phyloP scores from a whole-genome alignment of 257 asterid genomes.

The Jacaranda copaia region DNA sequence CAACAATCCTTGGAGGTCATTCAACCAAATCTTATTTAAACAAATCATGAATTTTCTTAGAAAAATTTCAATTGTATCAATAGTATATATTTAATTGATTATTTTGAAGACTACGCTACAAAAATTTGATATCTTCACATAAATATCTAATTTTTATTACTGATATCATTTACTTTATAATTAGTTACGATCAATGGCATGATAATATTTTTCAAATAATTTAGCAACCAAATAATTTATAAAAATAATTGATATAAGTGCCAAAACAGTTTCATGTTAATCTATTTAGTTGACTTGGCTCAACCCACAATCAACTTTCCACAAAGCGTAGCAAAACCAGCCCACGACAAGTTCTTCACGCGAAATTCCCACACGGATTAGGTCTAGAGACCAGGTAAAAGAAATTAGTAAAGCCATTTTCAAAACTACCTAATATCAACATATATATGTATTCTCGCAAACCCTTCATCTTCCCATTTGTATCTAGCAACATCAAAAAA shows the following conservation, averaged over 20 bases:
- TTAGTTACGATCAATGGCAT: too few species aligned
- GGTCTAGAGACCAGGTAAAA: neutral
- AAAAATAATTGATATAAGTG: neutral
- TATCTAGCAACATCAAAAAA: neutral
- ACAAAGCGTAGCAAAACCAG: slow-evolving; percentile 19
- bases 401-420: neutral
- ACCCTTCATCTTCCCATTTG: slow-evolving; percentile 2
- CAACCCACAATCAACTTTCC: slow-evolving; percentile 26
- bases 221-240: neutral
- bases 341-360: slow-evolving; percentile 32
- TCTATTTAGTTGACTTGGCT: neutral
- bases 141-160: too few species aligned
- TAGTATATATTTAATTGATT: too few species aligned
- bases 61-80: too few species aligned
- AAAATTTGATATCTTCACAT: too few species aligned
- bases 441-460: slow-evolving; percentile 2
- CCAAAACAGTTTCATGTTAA: neutral
- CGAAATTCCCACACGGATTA: slow-evolving; percentile 20
- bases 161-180: too few species aligned
- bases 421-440: neutral
- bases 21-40: too few species aligned
- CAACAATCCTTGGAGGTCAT: too few species aligned
- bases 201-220: neutral
- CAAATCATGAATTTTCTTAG: too few species aligned
- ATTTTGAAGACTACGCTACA: too few species aligned